These are phyloP conservation scores for Aspergillus ochraceoroseus DNA, from an alignment of 2,329 filamentous ascomycete species.

Conservation along the genomic window DNA sequence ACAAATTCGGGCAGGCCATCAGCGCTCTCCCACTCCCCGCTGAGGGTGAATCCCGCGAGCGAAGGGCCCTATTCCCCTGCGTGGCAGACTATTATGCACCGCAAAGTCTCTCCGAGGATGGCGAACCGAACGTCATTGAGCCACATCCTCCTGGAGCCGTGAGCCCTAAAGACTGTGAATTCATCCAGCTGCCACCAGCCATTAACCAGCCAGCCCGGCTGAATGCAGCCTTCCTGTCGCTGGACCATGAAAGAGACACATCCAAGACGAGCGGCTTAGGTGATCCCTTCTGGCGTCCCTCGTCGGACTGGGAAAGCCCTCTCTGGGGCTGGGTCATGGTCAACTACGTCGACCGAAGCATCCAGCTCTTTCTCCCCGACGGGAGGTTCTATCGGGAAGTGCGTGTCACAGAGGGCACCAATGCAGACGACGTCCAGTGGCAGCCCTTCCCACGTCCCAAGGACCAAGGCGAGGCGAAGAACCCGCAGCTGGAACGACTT, in stretches of 20 bases:
- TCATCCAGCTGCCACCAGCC: constrained; percentile 6
- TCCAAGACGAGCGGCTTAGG: not conserved
- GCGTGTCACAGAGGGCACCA: constrained; percentile 16
- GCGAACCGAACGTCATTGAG: constrained; percentile 1
- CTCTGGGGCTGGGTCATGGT: constrained; percentile 30
- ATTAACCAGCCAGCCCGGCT: constrained; percentile 30
- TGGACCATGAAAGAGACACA: not conserved
- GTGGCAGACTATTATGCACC: constrained; percentile 19
- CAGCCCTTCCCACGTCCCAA: constrained; percentile 22
- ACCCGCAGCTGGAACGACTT: constrained; percentile 19
- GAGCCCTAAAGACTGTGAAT: constrained; percentile 1
- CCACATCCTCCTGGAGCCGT: not conserved
- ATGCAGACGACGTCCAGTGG: constrained; percentile 16
- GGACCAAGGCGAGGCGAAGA: not conserved
- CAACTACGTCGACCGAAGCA: constrained; percentile 27
- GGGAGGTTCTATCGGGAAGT: constrained; percentile 32
- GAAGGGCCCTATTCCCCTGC: constrained; percentile 22
- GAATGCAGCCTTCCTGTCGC: constrained; percentile 23
- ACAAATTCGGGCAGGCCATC: constrained; percentile 48
- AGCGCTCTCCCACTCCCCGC: too few relatives aligned
- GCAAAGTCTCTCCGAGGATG: not conserved
- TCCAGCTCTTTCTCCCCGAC: constrained; percentile 31
- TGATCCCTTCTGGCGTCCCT: constrained; percentile 14
- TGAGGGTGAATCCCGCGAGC: too few relatives aligned
- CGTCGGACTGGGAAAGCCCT: constrained; percentile 24